Evolutionary conservation across 208 protist genomes (phyloP), one percentile per base, ranked within the genome.

Genomic region (Leishmania lainsoni): DNA sequence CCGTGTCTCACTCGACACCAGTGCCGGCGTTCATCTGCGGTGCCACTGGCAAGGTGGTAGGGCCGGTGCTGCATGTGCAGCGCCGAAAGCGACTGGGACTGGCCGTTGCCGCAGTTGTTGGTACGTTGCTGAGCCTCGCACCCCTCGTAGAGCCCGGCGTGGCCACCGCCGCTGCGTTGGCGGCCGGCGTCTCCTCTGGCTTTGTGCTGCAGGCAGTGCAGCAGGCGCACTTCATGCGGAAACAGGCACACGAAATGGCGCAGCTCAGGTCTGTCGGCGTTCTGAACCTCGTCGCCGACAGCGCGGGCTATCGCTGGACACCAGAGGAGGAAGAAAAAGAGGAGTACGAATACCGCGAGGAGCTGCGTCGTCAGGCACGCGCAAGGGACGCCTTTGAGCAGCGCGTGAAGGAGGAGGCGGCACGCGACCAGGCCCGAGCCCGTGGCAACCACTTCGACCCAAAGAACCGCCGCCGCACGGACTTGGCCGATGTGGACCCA

Each of bases 321-420:
- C 87, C 89, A 6, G 92, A 94, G 69, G 92, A 96, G 29, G 94
- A 98, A 81, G 93, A 98, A 79, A 84, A 88, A 29, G 86, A 89
- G 49, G 94, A 96, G 89, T 98, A 95, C 79, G 94, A 98, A 86
- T 96, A 96, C 85, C 89, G 93, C 14, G 94, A 98, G 88, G 92
- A 98, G 81, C 87, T 98, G 61, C 90, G 94, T 26, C 89, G 82
- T 39, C 86, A 85, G 56, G 94, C 94, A 14, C 90, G 93, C 35
- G 86, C 81, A 48, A 90, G 89, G 66, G 85, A 87, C 65, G 83
- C 74, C 32, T 98, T 98, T 61, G 90, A 98, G 85, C 91, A 96
- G 78, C 90, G 89, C 12, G 92, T 98, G 49, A 95, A 95, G 87
- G 93, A 98, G 79, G 93, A 96, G 72, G 86, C 88, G 39, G 90